A percentile compares a stretch with the other conserved stretches of the same genome.
Conservation (phyloP, 2,329 filamentous ascomycete species). For the Colletotrichum simmondsii region DNA sequence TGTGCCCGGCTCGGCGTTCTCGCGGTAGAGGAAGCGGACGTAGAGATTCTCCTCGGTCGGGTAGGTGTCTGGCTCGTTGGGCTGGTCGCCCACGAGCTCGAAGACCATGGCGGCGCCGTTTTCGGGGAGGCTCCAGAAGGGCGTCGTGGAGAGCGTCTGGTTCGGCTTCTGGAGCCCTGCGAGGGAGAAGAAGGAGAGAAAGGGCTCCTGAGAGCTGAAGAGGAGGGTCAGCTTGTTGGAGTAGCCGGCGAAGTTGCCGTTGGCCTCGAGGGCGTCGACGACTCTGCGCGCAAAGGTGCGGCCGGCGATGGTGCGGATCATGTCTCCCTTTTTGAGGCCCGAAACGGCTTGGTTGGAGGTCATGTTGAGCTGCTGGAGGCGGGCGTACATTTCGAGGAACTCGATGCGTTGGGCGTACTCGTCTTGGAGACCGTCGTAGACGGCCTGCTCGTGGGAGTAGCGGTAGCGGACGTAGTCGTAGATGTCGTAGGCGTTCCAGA, state of each 20-base stretch:
- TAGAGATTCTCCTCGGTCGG: constrained; percentile 52
- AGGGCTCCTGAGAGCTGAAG: constrained; percentile 65
- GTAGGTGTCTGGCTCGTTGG: constrained; percentile 37
- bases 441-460: constrained; percentile 61
- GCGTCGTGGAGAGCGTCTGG: constrained; percentile 57
- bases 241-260: constrained; percentile 51
- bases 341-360: constrained; percentile 71
- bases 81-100: constrained; percentile 63
- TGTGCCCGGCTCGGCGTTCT: constrained; percentile 51
- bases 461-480: constrained; percentile 68
- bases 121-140: constrained; percentile 60
- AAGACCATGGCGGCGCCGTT: constrained; percentile 82
- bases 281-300: constrained; percentile 61
- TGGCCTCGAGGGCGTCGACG: constrained; percentile 52
- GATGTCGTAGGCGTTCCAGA: constrained; percentile 61
- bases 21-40: constrained; percentile 68
- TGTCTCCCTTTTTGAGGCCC: constrained; percentile 47
- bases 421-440: constrained; percentile 49
- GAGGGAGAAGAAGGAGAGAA: constrained; percentile 66
- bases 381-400: constrained; percentile 73
- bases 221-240: constrained; percentile 61
- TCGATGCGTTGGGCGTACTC: constrained; percentile 48
- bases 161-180: constrained; percentile 57
- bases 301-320: constrained; percentile 62
- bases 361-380: constrained; percentile 70